Percentiles rank a stretch among this genome's conserved stretches.
These are phyloP conservation scores for Isoetes engelmannii DNA, from an alignment of 83 land plant species.

Conservation along the genomic window DNA sequence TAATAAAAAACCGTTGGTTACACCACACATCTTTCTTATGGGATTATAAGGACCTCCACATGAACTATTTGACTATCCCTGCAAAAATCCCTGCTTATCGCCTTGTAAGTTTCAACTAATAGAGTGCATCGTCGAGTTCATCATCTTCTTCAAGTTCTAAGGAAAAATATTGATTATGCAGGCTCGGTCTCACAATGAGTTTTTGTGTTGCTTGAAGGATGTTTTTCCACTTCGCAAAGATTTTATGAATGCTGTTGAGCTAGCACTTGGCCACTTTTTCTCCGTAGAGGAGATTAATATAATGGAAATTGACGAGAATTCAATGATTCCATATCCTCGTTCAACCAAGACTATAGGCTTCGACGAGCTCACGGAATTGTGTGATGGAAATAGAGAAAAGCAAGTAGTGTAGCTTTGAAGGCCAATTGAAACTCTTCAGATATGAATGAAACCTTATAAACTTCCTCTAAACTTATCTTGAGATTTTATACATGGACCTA, in stretches of 20 bases:
- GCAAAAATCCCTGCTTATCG: conserved; percentile 55
- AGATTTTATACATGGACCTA: too few relatives aligned
- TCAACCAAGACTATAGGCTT: too few relatives aligned
- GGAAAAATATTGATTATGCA: conserved; percentile 3
- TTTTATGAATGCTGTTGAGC: conserved; percentile 12
- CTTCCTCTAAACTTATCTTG: too few relatives aligned
- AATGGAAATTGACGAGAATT: not conserved
- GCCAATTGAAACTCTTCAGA: too few relatives aligned
- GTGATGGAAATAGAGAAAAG: too few relatives aligned
- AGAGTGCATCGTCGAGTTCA: not conserved
- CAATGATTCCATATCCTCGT: too few relatives aligned
- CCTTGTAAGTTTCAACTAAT: conserved; percentile 29
- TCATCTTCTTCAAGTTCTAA: not conserved
- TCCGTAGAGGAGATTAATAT: conserved; percentile 10
- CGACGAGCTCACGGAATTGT: too few relatives aligned
- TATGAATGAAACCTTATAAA: too few relatives aligned
- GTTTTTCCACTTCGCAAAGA: conserved; percentile 19
- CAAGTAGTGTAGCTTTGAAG: too few relatives aligned
- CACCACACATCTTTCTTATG: conserved; percentile 90
- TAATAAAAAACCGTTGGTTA: conserved; percentile 62
- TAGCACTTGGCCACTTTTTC: conserved; percentile 15
- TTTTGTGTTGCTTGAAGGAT: conserved; percentile 30
- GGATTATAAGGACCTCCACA: conserved; percentile 55
- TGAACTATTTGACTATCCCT: conserved; percentile 66
- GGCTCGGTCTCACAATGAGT: conserved; percentile 29